Conservation (phyloP, 2,329 filamentous ascomycete genomes). For the Trichophyton equinum region DNA sequence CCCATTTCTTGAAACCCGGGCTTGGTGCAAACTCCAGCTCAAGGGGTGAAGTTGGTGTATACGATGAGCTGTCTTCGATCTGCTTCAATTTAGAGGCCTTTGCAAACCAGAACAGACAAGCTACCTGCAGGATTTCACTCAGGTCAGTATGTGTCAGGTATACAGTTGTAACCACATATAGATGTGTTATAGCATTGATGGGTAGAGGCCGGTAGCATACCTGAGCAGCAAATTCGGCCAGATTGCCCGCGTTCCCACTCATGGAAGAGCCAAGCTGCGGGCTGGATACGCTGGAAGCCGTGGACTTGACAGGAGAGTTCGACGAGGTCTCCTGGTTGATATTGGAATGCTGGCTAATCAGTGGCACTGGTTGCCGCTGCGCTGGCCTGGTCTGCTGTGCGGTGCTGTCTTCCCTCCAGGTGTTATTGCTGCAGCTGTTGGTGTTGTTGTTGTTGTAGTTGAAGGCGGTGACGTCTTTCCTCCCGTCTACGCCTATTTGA, state of each 20-base stretch:
- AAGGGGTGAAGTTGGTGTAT: slow-evolving; percentile 40
- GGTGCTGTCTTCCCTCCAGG: slow-evolving; percentile 7
- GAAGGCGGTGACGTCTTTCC: slow-evolving; percentile 7
- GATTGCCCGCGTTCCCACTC: slow-evolving; percentile 58
- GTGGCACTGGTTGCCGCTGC: slow-evolving; percentile 17
- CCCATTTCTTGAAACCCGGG: slow-evolving; percentile 82
- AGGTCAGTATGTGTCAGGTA: neutral
- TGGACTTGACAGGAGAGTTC: slow-evolving; percentile 18
- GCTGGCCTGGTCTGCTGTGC: slow-evolving; percentile 14
- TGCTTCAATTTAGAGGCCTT: slow-evolving; percentile 64
- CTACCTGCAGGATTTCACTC: slow-evolving; percentile 49
- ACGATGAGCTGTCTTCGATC: slow-evolving; percentile 49
- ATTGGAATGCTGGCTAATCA: slow-evolving; percentile 1
- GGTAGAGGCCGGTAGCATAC: slow-evolving; percentile 33
- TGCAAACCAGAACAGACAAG: slow-evolving; percentile 97
- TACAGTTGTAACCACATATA: slow-evolving; percentile 1
- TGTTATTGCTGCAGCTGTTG: slow-evolving; percentile 11
- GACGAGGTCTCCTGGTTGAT: slow-evolving; percentile 1
- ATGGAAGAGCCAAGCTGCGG: slow-evolving; percentile 65
- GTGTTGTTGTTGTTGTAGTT: too few relatives aligned
- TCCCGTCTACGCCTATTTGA: neutral
- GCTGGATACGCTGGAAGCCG: slow-evolving; percentile 35
- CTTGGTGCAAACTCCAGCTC: slow-evolving; percentile 62
- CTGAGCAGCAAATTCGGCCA: slow-evolving; percentile 74
- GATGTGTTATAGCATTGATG: too few relatives aligned